A percentile compares a stretch with the other conserved stretches of the same genome.
Conservation (phyloP, 306 rosid genomes). For the Ziziphus jujuba region DNA sequence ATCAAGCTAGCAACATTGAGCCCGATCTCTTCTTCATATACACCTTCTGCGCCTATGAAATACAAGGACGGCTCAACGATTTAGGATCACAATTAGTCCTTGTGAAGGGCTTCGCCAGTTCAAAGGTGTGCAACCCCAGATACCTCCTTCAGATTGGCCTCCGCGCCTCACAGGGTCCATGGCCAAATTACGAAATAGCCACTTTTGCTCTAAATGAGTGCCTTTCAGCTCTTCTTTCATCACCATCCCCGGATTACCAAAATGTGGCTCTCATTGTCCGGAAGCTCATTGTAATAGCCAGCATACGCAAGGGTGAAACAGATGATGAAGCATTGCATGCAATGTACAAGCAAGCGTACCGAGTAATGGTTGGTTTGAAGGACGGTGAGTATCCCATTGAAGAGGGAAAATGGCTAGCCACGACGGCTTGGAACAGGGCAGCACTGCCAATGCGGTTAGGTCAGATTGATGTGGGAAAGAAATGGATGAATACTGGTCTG, state of each 20-base stretch:
- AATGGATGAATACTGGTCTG: slow-evolving; percentile 80
- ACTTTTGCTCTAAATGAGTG: slow-evolving; percentile 71
- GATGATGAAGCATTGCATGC: slow-evolving; percentile 70
- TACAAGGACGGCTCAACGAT: slow-evolving; percentile 78
- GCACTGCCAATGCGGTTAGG: slow-evolving; percentile 75
- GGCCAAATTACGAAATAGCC: slow-evolving; percentile 71
- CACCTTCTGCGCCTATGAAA: slow-evolving; percentile 67
- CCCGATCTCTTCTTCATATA: slow-evolving; percentile 66
- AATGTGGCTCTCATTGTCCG: slow-evolving; percentile 69
- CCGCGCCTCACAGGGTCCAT: slow-evolving; percentile 64
- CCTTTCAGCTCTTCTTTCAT: slow-evolving; percentile 74
- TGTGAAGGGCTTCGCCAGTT: slow-evolving; percentile 58
- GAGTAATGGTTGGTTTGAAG: slow-evolving; percentile 88
- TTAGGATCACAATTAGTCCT: slow-evolving; percentile 51
- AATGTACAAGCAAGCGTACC: slow-evolving; percentile 74
- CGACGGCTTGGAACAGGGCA: slow-evolving; percentile 96
- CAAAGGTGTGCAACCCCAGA: slow-evolving; percentile 71
- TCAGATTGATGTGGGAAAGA: slow-evolving; percentile 71
- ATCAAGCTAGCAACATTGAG: slow-evolving; percentile 43
- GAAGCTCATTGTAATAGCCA: slow-evolving; percentile 64
- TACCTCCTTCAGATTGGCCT: slow-evolving; percentile 81
- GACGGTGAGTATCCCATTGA: slow-evolving; percentile 77
- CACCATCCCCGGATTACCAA: slow-evolving; percentile 65
- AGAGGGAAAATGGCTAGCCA: slow-evolving; percentile 95
- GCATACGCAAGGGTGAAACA: slow-evolving; percentile 75